Evolutionary conservation across 2,329 filamentous ascomycete species (phyloP).

Genomic region (Pseudogymnoascus sp.): DNA sequence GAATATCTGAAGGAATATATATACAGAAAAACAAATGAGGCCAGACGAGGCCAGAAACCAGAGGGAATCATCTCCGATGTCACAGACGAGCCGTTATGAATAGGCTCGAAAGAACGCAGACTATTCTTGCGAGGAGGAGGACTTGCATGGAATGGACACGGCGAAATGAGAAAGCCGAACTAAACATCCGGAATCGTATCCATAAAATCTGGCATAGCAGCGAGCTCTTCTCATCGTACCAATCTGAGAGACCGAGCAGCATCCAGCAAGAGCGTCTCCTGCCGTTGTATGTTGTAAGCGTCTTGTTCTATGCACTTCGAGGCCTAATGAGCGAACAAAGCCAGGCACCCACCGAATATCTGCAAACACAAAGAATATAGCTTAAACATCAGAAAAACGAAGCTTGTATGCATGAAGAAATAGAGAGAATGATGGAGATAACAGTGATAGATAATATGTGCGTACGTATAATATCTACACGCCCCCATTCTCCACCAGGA

Average conservation of each 20-base stretch:
- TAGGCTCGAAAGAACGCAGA: not conserved
- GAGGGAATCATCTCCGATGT: not conserved
- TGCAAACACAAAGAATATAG: not conserved
- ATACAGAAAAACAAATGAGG: not conserved
- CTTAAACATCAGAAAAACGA: not conserved
- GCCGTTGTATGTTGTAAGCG: not conserved
- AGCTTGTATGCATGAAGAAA: too few species aligned
- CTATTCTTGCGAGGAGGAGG: not conserved
- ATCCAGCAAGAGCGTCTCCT: not conserved
- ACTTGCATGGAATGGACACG: not conserved
- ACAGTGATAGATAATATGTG: not conserved
- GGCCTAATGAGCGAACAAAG: not conserved
- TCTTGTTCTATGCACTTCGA: not conserved
- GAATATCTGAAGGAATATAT: not conserved
- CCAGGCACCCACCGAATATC: not conserved
- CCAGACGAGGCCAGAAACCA: not conserved
- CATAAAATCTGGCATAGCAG: not conserved
- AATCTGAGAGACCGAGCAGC: not conserved
- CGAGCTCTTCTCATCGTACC: not conserved
- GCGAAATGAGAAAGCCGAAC: not conserved
- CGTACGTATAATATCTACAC: constrained; percentile 1
- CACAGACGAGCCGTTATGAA: not conserved
- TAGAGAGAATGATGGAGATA: not conserved
- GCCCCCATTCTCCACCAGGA: constrained; percentile 28
- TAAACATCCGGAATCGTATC: not conserved